Base-by-base conservation (phyloP, 2,329 filamentous ascomycete genomes). In the Penicillium capsulatum region DNA sequence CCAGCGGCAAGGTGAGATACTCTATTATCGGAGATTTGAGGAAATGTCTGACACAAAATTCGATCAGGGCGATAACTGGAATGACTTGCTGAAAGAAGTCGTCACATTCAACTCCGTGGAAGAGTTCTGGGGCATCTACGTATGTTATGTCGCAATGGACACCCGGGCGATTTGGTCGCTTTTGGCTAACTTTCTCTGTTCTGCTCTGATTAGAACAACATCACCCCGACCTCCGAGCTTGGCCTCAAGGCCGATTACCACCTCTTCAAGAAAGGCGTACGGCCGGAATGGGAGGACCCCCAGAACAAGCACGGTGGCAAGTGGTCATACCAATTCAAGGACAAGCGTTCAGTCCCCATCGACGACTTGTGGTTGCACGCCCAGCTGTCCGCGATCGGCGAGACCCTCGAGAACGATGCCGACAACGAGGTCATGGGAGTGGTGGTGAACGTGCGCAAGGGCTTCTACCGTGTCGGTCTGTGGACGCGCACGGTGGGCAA, bases 251-350 rank as follows among this genome's bases (percentile, higher is more conserved):
- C 92, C 63, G 92, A 98, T 69, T 98, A 98, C 73, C 94, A 98
- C 65, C 85, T 98, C 31, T 98, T 98, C 84, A 98, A 98, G 77
- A 84, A 84, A 58, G 90, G 90, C 52, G 87, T 98, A 48, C 87
- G 92, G 50, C 92, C 92, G 24, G 94, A 98, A 72, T 98, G 92
- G 92, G 92, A 98, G 70, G 92, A 98, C 66, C 77, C 81, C 17
- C 89, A 97, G 74, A 98, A 98, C 76, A 98, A 97, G 79, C 89
- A 97, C 67, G 92, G 92, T 57, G 92, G 92, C 71, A 96, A 96
- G 72, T 98, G 92, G 92, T 90, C 91, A 17, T 97, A 94, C 73
- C 84, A 87, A 61, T 96, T 95, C 82, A 94, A 94, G 76, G 88
- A 96, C 58, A 96, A 95, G 80, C 84, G 86, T 61, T 80, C 76